Percentiles rank a stretch among this genome's conserved stretches.
Conservation (phyloP, 208 protist species). For the Wallacemonas sp. region DNA sequence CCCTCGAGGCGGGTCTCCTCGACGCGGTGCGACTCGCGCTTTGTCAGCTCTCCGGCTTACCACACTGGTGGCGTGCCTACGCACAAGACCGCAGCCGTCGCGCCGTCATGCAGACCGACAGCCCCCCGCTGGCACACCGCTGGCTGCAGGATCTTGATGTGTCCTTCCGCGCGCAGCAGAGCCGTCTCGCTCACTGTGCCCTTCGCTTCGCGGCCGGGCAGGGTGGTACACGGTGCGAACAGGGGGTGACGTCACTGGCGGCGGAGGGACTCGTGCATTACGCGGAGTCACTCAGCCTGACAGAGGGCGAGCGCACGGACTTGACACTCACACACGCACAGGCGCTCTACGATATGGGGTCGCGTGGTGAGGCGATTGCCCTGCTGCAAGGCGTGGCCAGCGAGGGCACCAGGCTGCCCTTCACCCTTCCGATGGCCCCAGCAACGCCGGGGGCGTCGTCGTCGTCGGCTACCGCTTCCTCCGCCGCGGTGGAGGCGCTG, state of each 20-base stretch:
- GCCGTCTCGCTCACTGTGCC: background rate
- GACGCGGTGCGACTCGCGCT: constrained; percentile 28
- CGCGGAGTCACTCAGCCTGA: background rate
- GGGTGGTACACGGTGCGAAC: too few species aligned
- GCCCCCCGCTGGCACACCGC: constrained; percentile 18
- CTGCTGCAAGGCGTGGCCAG: constrained; percentile 21
- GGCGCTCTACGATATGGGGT: constrained; percentile 20
- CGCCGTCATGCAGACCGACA: constrained; percentile 13
- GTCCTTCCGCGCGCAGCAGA: background rate
- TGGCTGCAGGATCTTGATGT: constrained; percentile 15
- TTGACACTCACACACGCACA: constrained; percentile 31
- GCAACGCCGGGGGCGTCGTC: too few species aligned
- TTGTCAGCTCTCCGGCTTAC: constrained; percentile 22
- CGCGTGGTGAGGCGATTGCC: constrained; percentile 22
- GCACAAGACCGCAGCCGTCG: constrained; percentile 12
- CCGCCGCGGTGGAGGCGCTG: too few species aligned
- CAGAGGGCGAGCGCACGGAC: background rate
- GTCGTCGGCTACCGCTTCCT: too few species aligned
- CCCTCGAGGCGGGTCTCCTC: background rate
- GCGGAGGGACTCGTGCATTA: background rate
- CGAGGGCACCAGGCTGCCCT: too few species aligned
- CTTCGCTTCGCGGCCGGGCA: background rate
- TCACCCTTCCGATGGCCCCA: too few species aligned
- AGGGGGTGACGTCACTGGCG: too few species aligned
- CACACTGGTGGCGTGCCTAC: constrained; percentile 13